A percentile compares a stretch with the other conserved stretches of the same genome.
phyloP scores from a whole-genome alignment of 1,139 yeast genomes.

The Ogataea hybrid region DNA sequence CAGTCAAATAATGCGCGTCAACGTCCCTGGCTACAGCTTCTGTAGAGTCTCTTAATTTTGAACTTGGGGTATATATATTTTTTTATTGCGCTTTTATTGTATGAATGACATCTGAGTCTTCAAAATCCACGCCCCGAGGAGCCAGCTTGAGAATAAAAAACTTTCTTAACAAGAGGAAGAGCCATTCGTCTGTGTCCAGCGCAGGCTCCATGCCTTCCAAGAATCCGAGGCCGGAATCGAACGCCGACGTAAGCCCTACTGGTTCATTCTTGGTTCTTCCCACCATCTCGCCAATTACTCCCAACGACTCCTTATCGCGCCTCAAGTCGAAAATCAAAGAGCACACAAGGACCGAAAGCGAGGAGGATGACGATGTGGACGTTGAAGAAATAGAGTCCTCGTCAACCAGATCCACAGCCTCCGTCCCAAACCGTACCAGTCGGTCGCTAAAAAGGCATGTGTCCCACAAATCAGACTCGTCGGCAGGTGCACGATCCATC shows the following conservation, averaged over 20 bases:
- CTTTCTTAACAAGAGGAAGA: slow-evolving; percentile 10
- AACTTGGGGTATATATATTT: neutral
- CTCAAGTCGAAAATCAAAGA: slow-evolving; percentile 2
- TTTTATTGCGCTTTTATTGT: slow-evolving; percentile 2
- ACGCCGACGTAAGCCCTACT: slow-evolving; percentile 1
- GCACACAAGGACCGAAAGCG: slow-evolving; percentile 7
- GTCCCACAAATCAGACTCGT: neutral
- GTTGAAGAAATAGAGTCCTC: slow-evolving; percentile 6
- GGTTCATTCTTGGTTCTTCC: slow-evolving; percentile 7
- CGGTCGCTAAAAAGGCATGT: neutral
- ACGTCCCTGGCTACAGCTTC: neutral
- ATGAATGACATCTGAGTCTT: slow-evolving; percentile 9
- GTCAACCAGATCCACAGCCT: neutral
- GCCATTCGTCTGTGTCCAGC: slow-evolving; percentile 12
- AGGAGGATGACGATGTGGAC: slow-evolving; percentile 10
- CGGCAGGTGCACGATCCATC: neutral
- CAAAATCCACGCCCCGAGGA: slow-evolving; percentile 6
- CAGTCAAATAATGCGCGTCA: neutral
- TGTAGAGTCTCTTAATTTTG: neutral
- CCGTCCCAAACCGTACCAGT: neutral
- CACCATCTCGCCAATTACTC: slow-evolving; percentile 10
- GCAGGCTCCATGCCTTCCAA: neutral
- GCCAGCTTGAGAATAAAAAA: slow-evolving; percentile 12
- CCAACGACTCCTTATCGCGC: slow-evolving; percentile 7
- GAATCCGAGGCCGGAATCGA: neutral